Conservation (phyloP, 1,284 basidiomycete genomes). For the Fistulinella staudtii region DNA sequence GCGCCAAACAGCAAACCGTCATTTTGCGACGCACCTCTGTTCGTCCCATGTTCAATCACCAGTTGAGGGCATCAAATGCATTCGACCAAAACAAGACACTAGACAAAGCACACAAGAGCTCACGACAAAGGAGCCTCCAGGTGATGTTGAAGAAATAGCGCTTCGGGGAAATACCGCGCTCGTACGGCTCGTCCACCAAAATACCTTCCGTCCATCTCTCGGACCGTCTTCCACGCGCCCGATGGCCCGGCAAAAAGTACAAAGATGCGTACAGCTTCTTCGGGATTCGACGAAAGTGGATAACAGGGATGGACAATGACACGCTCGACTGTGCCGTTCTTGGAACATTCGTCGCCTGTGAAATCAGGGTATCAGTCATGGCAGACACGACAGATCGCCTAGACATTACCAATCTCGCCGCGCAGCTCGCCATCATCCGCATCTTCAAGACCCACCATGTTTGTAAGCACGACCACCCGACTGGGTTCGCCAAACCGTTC, state of each 20-base stretch:
- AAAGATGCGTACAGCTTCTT: conserved; percentile 79
- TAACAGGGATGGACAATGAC: conserved; percentile 79
- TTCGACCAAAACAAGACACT: too few species aligned
- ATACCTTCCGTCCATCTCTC: conserved; percentile 85
- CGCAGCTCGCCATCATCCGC: conserved; percentile 81
- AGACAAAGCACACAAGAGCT: conserved; percentile 1
- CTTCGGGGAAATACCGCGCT: conserved; percentile 80
- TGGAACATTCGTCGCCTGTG: conserved; percentile 81
- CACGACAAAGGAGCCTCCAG: conserved; percentile 38
- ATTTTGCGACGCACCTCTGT: too few species aligned
- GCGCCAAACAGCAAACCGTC: too few species aligned
- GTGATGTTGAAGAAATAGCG: conserved; percentile 47
- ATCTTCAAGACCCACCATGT: conserved; percentile 81
- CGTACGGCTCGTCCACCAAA: conserved; percentile 84
- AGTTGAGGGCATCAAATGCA: too few species aligned
- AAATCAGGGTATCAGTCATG: conserved; percentile 4
- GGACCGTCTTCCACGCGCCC: conserved; percentile 91
- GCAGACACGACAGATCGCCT: conserved; percentile 8
- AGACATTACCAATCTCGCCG: conserved; percentile 75
- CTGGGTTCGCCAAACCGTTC: conserved; percentile 84
- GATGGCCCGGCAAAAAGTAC: conserved; percentile 84
- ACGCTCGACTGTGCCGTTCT: conserved; percentile 86
- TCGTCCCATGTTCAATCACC: too few species aligned
- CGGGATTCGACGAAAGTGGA: conserved; percentile 54
- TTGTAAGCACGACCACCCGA: conserved; percentile 82